A percentile compares a stretch with the other conserved stretches of the same genome.
These are phyloP conservation scores for Candida endomychidarum DNA, from an alignment of 805 yeast genomes.

Conservation along the genomic window DNA sequence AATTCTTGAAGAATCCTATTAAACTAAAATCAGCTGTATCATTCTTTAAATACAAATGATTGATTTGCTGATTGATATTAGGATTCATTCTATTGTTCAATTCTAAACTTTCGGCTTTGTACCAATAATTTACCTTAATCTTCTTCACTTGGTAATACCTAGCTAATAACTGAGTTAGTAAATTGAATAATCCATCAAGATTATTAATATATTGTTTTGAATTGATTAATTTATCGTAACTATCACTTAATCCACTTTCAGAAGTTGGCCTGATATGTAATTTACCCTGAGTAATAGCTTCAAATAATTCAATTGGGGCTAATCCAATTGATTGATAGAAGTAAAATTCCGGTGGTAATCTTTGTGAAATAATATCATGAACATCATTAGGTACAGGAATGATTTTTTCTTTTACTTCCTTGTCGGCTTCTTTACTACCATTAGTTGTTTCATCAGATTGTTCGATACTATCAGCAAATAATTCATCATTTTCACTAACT, in stretches of 20 bases:
- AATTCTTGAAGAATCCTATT: conserved; percentile 22
- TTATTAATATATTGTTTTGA: conserved; percentile 46
- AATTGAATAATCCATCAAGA: conserved; percentile 62
- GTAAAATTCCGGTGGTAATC: conserved; percentile 81
- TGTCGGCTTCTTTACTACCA: not conserved
- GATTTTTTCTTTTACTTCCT: not conserved
- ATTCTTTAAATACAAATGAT: conserved; percentile 20
- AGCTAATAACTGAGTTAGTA: conserved; percentile 69
- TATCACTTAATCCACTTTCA: conserved; percentile 58
- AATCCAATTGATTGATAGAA: conserved; percentile 82
- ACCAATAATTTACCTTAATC: conserved; percentile 57
- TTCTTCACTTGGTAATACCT: conserved; percentile 82
- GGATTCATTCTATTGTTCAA: conserved; percentile 56
- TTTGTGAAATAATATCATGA: conserved; percentile 78
- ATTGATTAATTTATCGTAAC: conserved; percentile 57
- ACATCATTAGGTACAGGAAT: conserved; percentile 68
- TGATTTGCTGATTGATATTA: conserved; percentile 43
- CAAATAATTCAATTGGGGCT: conserved; percentile 59
- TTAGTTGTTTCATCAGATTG: conserved; percentile 3
- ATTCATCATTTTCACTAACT: conserved; percentile 18
- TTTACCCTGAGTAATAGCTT: conserved; percentile 64
- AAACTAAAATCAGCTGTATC: conserved; percentile 23
- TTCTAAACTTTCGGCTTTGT: conserved; percentile 40
- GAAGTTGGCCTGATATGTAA: conserved; percentile 63
- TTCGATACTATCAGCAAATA: conserved; percentile 11